Evolutionary conservation across 202 grass and related monocot species (phyloP).

Genomic region (Musa balbisiana): DNA sequence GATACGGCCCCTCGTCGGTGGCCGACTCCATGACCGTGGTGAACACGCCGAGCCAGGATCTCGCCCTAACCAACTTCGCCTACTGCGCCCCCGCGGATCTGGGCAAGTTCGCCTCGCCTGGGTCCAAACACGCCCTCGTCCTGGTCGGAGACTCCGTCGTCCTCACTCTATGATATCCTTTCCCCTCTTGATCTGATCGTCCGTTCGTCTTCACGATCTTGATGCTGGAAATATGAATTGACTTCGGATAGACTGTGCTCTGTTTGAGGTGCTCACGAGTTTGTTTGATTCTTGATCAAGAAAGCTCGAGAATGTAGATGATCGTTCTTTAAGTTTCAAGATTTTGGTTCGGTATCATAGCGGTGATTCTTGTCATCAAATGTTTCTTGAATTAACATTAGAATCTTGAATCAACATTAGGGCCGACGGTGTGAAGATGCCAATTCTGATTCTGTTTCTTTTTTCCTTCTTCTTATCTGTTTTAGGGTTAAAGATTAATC

Average conservation of each 20-base stretch:
- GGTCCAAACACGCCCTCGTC: slow-evolving; percentile 27
- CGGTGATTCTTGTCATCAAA: background rate
- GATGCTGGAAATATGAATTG: background rate
- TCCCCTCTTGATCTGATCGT: slow-evolving; percentile 16
- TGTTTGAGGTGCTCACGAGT: background rate
- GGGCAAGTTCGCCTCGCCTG: slow-evolving; percentile 38
- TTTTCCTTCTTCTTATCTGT: too few species aligned
- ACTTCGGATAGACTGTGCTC: background rate
- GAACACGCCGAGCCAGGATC: slow-evolving; percentile 84
- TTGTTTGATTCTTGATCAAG: background rate
- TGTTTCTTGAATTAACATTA: too few species aligned
- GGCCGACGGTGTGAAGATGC: too few species aligned
- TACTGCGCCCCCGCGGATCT: slow-evolving; percentile 59
- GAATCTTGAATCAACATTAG: too few species aligned
- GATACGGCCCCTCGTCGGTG: slow-evolving; percentile 13
- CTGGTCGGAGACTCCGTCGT: slow-evolving; percentile 60
- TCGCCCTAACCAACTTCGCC: slow-evolving; percentile 82
- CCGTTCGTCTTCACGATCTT: background rate
- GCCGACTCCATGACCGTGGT: slow-evolving; percentile 54
- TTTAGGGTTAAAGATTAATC: too few species aligned
- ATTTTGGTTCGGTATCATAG: background rate
- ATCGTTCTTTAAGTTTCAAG: background rate
- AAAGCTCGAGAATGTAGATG: background rate
- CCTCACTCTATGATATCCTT: slow-evolving; percentile 97
- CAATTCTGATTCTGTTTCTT: too few species aligned